Base-by-base conservation (phyloP, 352 stramenopile species). In the Phytophthora melonis region DNA sequence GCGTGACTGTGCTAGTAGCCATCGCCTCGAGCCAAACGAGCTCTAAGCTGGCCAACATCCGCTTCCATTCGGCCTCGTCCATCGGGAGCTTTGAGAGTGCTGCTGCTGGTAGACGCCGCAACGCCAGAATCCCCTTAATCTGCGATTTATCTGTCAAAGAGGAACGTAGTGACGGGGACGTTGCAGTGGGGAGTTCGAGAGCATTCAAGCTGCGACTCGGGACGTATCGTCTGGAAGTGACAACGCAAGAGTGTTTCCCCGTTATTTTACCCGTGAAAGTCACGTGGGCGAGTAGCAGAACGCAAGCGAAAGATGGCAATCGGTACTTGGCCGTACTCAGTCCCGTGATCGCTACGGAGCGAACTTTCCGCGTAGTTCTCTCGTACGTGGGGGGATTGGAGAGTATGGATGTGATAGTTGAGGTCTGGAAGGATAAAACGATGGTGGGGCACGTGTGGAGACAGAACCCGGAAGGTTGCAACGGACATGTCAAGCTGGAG, bases 121-220 rank as follows among this genome's bases (percentile, higher is more conserved):
- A 72, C 10, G 59, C 65, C 23, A 53, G 21, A 62, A 49, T 18
- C 18, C 50, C 57, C 62, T 23, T 65, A 30, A 58, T 5, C 45
- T 18, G 30, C 52, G 53, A 58, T 21, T 53, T 43, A 5, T 21
- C 54, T 19, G 14, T 23, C 16, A 71, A 74, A 70, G 61, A 72
- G 41, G 63, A 70, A 23, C 27, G 47, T 68, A 54, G 30, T 41
- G 23, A 66, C 72, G 53, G 52, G 16, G 34, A 74, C 71, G 68
- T 70, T 2, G 27, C 32, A 16, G 25, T 87, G 6, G 78, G 76
- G 0, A 81, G 47, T 36, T 80, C 72, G 3, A 60, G 43, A 16
- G 53, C 60, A 9, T 75, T 92, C 7, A 83, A 88, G 43, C 62
- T 92, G n/a, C 74, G 73, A 5, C 71, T 89, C 16, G 83, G 84